A percentile compares a stretch with the other conserved stretches of the same genome.
Evolutionary conservation across 2,329 filamentous ascomycete genomes (phyloP).

Genomic region (Plectosphaerella plurivora): DNA sequence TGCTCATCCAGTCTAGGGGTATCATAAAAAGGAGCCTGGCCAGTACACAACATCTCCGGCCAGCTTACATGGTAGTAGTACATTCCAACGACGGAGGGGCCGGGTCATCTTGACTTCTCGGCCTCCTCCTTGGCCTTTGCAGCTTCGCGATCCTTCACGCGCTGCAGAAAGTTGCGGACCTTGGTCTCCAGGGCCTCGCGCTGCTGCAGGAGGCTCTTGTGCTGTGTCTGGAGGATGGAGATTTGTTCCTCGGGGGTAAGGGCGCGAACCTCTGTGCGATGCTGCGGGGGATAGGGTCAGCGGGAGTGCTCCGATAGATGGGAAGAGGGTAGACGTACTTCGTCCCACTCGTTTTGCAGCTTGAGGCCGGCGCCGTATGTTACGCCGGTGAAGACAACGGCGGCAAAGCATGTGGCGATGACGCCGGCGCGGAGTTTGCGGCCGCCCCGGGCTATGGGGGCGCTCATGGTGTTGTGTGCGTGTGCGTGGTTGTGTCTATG

Average conservation of each 20-base stretch:
- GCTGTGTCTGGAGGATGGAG: constrained; percentile 36
- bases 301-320: background rate
- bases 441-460: constrained; percentile 5
- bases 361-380: constrained; percentile 46
- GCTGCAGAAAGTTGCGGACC: constrained; percentile 31
- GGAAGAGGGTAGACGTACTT: constrained; percentile 23
- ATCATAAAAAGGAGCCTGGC: no score
- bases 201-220: constrained; percentile 31
- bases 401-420: constrained; percentile 38
- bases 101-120: background rate
- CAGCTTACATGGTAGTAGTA: no score
- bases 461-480: constrained; percentile 8
- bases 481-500: background rate
- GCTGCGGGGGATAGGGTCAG: constrained; percentile 13
- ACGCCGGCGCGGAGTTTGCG: constrained; percentile 17
- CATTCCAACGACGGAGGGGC: no score
- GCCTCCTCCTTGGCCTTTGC: constrained; percentile 4
- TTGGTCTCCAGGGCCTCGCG: constrained; percentile 35
- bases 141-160: constrained; percentile 30
- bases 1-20: no score
- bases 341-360: constrained; percentile 39
- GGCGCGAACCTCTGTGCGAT: constrained; percentile 29
- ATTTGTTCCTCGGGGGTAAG: constrained; percentile 39
- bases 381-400: constrained; percentile 40
- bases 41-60: no score